These are phyloP conservation scores for Fusarium nelsonii DNA, from an alignment of 2,329 filamentous ascomycete species.

Conservation along the genomic window DNA sequence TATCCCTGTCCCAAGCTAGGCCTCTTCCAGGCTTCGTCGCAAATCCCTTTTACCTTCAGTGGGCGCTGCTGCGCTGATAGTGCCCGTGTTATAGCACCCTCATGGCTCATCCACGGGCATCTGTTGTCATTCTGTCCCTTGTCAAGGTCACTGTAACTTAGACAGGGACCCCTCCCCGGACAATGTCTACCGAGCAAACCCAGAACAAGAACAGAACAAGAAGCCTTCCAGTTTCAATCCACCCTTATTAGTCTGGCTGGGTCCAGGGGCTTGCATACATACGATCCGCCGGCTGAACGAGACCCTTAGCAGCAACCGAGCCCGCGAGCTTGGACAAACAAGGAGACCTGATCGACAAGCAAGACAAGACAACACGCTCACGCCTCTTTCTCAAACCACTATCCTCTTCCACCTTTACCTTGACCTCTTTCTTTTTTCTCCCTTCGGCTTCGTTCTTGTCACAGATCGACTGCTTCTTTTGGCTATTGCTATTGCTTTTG, in stretches of 20 bases:
- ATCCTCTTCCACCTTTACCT: slow-evolving; percentile 17
- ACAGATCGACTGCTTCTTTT: slow-evolving; percentile 24
- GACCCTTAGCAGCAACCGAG: slow-evolving; percentile 33
- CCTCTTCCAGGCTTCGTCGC: slow-evolving; percentile 36
- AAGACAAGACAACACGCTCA: slow-evolving; percentile 25
- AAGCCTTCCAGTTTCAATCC: slow-evolving; percentile 27
- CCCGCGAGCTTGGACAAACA: slow-evolving; percentile 27
- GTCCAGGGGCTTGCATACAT: slow-evolving; percentile 40
- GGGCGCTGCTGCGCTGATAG: slow-evolving; percentile 18
- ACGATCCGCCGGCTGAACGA: slow-evolving; percentile 31
- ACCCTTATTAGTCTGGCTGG: slow-evolving; percentile 20
- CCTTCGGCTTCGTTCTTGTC: slow-evolving; percentile 14
- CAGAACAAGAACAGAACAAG: slow-evolving; percentile 23
- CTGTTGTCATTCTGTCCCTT: slow-evolving; percentile 19
- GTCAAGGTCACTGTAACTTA: slow-evolving; percentile 10
- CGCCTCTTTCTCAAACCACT: slow-evolving; percentile 18
- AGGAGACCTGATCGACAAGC: slow-evolving; percentile 37
- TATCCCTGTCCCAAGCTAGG: slow-evolving; percentile 38
- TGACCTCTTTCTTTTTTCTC: slow-evolving; percentile 13
- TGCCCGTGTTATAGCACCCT: slow-evolving; percentile 7
- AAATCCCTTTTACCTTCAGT: slow-evolving; percentile 39
- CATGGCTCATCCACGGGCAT: neutral
- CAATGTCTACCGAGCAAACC: slow-evolving; percentile 11
- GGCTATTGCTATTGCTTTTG: slow-evolving; percentile 38
- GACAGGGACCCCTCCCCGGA: slow-evolving; percentile 6